Conservation (phyloP, 768 basidiomycete species). For the Kwoniella sp. region DNA sequence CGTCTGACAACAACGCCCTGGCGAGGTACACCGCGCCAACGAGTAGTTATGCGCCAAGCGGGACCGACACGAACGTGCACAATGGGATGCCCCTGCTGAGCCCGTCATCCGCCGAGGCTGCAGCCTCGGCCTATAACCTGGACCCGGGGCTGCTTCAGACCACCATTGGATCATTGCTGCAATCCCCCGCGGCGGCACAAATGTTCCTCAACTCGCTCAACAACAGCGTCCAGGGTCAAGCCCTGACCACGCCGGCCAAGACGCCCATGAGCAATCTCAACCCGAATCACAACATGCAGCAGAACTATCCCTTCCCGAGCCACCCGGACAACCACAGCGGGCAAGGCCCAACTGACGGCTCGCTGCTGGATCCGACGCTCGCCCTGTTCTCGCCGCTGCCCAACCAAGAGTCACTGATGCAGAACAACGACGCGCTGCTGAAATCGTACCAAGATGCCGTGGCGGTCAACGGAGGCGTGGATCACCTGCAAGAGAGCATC, state of each 20-base stretch:
- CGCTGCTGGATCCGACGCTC: conserved; percentile 30
- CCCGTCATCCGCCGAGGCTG: conserved; percentile 26
- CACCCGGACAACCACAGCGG: neutral
- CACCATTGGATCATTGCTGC: conserved; percentile 46
- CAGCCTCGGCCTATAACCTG: conserved; percentile 37
- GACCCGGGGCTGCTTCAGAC: conserved; percentile 43
- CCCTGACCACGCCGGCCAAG: conserved; percentile 17
- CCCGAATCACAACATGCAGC: neutral
- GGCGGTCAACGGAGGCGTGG: conserved; percentile 70
- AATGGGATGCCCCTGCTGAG: conserved; percentile 3
- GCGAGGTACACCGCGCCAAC: conserved; percentile 15
- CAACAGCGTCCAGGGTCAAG: conserved; percentile 34
- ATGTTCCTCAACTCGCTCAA: conserved; percentile 43
- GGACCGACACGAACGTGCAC: neutral
- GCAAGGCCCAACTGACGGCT: neutral
- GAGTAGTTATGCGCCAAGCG: neutral
- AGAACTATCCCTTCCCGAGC: too few species aligned
- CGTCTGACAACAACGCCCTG: conserved; percentile 11
- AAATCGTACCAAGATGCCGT: conserved; percentile 60
- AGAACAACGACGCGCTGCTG: conserved; percentile 54
- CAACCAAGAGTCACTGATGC: conserved; percentile 41
- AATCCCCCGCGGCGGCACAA: conserved; percentile 47
- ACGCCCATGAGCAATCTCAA: neutral
- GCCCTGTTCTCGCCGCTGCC: conserved; percentile 40
- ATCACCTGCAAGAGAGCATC: conserved; percentile 64